These are phyloP conservation scores for Penicillium janthinellum DNA, from an alignment of 2,329 filamentous ascomycete genomes.

Conservation along the genomic window DNA sequence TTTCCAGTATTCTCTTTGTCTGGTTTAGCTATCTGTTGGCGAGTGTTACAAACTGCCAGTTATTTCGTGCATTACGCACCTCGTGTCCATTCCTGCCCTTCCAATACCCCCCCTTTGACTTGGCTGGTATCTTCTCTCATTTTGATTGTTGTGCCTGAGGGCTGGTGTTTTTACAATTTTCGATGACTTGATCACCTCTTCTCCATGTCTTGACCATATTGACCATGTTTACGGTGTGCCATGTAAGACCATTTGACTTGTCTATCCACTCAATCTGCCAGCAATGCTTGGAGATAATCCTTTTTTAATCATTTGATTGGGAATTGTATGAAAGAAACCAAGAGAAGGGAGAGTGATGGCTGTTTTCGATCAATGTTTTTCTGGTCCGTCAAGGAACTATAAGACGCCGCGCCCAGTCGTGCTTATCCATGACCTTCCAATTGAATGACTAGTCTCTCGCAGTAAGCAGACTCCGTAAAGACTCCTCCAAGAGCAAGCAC, in stretches of 20 bases:
- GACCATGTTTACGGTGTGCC: background rate
- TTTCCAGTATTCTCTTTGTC: background rate
- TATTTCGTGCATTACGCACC: background rate
- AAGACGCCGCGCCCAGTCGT: background rate
- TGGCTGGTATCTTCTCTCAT: constrained; percentile 26
- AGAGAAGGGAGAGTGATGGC: background rate
- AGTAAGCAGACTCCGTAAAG: too few relatives aligned
- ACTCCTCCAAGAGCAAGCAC: too few relatives aligned
- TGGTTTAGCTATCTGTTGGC: constrained; percentile 5
- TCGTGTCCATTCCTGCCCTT: background rate
- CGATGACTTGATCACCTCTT: background rate
- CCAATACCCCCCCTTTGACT: constrained; percentile 25
- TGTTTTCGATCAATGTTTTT: background rate
- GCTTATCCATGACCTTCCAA: too few relatives aligned
- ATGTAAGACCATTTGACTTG: background rate
- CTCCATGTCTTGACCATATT: background rate
- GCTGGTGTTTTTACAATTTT: background rate
- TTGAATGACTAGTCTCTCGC: too few relatives aligned
- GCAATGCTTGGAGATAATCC: background rate
- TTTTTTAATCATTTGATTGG: constrained; percentile 10
- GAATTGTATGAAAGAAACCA: background rate
- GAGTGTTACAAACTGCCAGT: background rate
- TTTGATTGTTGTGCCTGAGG: constrained; percentile 7
- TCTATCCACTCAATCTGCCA: background rate
- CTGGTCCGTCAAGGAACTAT: background rate